These are phyloP conservation scores for Tetracladium marchalianum DNA, from an alignment of 495 filamentous ascomycete genomes.

Conservation along the genomic window DNA sequence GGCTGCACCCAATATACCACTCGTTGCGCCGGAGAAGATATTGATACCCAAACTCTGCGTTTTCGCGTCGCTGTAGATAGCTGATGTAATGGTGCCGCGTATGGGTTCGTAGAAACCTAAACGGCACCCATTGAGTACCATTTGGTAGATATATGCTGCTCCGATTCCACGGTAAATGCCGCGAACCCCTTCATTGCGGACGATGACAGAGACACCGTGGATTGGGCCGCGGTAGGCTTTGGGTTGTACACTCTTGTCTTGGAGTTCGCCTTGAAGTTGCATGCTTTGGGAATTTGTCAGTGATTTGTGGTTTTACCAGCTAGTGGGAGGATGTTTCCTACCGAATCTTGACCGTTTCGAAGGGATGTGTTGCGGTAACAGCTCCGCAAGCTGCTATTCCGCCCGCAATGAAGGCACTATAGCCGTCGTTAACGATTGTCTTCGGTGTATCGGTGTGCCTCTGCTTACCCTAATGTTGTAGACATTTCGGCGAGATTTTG, in stretches of 20 bases:
- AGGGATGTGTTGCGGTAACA: constrained; percentile 94
- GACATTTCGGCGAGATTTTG: constrained; percentile 9
- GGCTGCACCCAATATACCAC: constrained; percentile 81
- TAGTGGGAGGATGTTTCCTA: constrained; percentile 24
- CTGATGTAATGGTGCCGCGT: constrained; percentile 50
- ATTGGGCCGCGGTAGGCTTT: constrained; percentile 87
- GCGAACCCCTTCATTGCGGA: constrained; percentile 78
- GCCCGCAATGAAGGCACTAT: constrained; percentile 75
- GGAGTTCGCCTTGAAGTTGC: constrained; percentile 94
- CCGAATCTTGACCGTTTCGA: constrained; percentile 99
- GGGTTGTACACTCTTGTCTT: constrained; percentile 70
- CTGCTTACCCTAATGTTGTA: constrained; percentile 19
- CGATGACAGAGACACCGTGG: constrained; percentile 84
- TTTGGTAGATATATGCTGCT: constrained; percentile 94
- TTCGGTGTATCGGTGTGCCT: not conserved
- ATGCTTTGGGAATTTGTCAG: constrained; percentile 41
- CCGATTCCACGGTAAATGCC: constrained; percentile 86
- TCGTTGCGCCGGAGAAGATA: constrained; percentile 80
- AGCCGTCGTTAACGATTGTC: not conserved
- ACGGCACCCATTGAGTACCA: constrained; percentile 91
- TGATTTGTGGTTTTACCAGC: not conserved
- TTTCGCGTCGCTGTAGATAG: constrained; percentile 58
- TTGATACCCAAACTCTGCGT: constrained; percentile 83
- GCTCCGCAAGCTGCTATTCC: constrained; percentile 95
- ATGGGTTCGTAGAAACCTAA: constrained; percentile 97